Percentiles rank a stretch among this genome's conserved stretches.
Evolutionary conservation across 257 asterid species (phyloP).

Genomic region (Anisodus acutangulus): DNA sequence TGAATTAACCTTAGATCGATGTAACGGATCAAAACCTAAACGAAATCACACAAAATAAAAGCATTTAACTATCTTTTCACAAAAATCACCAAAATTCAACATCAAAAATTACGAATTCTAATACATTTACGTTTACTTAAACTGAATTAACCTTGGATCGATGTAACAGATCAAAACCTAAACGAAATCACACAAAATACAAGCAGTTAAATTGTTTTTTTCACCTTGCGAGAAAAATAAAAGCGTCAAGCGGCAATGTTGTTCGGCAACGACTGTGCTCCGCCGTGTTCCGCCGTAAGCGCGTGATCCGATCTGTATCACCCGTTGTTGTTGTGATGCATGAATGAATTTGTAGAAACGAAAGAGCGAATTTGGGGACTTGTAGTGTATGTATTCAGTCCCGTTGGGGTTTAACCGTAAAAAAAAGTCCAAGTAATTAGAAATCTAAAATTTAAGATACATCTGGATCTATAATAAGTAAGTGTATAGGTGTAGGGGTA

Average conservation of each 20-base stretch:
- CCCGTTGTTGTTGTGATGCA: neutral
- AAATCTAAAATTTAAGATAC: neutral
- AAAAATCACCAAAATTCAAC: neutral
- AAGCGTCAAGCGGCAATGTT: slow-evolving; percentile 18
- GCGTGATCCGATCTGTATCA: slow-evolving; percentile 21
- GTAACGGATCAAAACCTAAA: neutral
- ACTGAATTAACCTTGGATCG: neutral
- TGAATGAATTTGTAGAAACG: slow-evolving; percentile 1
- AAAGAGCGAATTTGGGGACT: slow-evolving; percentile 1
- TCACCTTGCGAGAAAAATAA: neutral
- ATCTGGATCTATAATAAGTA: slow-evolving; percentile 17
- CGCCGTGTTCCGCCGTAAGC: slow-evolving; percentile 6
- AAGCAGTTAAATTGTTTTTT: neutral
- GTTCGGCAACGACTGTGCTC: neutral
- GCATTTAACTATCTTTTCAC: neutral
- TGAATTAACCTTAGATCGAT: neutral
- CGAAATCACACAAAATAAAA: neutral
- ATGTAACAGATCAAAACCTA: neutral
- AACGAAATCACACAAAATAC: neutral
- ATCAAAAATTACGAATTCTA: neutral
- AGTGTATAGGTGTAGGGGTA: neutral
- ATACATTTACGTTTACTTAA: neutral
- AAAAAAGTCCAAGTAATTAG: neutral
- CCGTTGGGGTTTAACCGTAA: slow-evolving; percentile 27
- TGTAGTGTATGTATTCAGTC: neutral